Evolutionary conservation across 305 asterid genomes (phyloP).

Genomic region (Fraxinus paxiana): DNA sequence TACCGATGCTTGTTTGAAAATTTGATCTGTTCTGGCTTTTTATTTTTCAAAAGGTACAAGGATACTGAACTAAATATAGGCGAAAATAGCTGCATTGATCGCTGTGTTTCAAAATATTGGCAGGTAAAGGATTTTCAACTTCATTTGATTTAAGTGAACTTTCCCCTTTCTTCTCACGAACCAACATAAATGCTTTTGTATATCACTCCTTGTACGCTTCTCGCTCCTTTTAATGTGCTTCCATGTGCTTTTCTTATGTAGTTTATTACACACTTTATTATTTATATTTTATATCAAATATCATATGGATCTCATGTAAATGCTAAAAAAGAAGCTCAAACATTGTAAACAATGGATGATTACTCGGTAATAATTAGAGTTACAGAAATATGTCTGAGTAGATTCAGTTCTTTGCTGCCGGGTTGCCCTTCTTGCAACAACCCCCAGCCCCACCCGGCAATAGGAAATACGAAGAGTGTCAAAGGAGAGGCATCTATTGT

Average conservation of each 20-base stretch:
- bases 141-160: background rate
- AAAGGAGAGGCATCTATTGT: background rate
- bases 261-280: background rate
- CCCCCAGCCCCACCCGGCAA: background rate
- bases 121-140: constrained; percentile 30
- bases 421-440: background rate
- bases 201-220: background rate
- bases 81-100: constrained; percentile 50
- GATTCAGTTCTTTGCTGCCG: background rate
- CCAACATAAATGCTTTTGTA: background rate
- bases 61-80: constrained; percentile 42
- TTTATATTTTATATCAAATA: background rate
- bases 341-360: background rate
- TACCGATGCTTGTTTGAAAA: background rate
- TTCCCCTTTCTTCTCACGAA: background rate
- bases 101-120: constrained; percentile 48
- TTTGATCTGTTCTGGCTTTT: background rate
- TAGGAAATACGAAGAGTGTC: background rate
- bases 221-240: background rate
- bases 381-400: background rate
- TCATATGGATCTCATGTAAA: background rate
- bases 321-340: background rate
- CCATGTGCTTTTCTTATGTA: background rate
- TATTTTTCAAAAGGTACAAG: constrained; percentile 26
- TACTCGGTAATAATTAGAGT: background rate